Evolutionary conservation across 441 rosid species (phyloP).

Genomic region (Brassica hybrid): DNA sequence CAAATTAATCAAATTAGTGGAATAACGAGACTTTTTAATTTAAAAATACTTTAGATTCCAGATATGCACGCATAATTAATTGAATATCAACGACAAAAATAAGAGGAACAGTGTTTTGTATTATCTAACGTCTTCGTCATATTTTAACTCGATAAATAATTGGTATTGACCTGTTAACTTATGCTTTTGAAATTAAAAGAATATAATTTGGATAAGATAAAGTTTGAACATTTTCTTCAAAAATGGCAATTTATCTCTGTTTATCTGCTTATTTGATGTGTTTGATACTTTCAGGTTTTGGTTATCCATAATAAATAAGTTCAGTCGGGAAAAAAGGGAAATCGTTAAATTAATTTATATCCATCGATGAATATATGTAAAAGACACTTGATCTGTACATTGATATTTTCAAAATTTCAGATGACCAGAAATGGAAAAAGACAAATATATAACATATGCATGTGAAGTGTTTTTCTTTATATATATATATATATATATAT

Average conservation of each 20-base stretch:
- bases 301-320: not conserved
- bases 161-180: slow-evolving; percentile 13
- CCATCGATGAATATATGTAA: not conserved
- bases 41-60: not conserved
- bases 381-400: not conserved
- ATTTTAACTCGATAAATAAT: not conserved
- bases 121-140: not conserved
- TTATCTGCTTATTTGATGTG: not conserved
- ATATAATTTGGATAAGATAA: slow-evolving; percentile 17
- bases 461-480: not conserved
- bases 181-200: slow-evolving; percentile 12
- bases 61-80: not conserved
- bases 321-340: not conserved
- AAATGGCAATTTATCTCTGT: not conserved
- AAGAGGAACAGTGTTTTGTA: slow-evolving; percentile 28
- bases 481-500: not conserved
- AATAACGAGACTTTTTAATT: not conserved
- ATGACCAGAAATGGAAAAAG: not conserved
- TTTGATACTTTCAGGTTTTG: not conserved
- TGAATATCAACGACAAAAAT: slow-evolving; percentile 26
- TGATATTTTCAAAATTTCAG: not conserved
- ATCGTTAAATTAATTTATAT: not conserved
- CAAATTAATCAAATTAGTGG: too few relatives aligned
- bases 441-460: not conserved
- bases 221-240: not conserved